Percentiles rank a stretch among this genome's conserved stretches.
These are phyloP conservation scores for Orbilia ellipsospora DNA, from an alignment of 2,329 filamentous ascomycete species.

Conservation along the genomic window DNA sequence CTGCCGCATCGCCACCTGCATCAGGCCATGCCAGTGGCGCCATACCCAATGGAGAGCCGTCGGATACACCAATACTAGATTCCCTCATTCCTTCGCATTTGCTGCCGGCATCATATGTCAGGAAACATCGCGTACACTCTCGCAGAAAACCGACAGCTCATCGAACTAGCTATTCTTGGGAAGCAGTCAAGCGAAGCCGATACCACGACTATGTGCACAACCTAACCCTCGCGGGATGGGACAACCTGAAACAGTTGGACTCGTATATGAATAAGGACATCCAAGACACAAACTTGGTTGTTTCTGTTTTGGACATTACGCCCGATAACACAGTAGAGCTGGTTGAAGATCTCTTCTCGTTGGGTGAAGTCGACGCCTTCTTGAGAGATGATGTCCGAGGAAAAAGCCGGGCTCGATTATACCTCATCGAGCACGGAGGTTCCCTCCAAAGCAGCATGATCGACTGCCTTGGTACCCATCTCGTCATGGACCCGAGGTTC, in stretches of 20 bases:
- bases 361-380: slow-evolving; percentile 34
- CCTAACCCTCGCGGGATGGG: slow-evolving; percentile 59
- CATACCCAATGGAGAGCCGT: slow-evolving; percentile 21
- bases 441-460: slow-evolving; percentile 54
- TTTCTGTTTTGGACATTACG: slow-evolving; percentile 59
- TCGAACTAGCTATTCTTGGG: slow-evolving; percentile 38
- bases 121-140: slow-evolving; percentile 5
- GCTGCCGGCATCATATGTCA: slow-evolving; percentile 5
- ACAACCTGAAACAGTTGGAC: slow-evolving; percentile 58
- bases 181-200: slow-evolving; percentile 16
- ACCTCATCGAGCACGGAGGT: slow-evolving; percentile 50
- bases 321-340: slow-evolving; percentile 37
- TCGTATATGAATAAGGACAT: slow-evolving; percentile 56
- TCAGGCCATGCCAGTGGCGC: slow-evolving; percentile 30
- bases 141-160: slow-evolving; percentile 36
- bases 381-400: slow-evolving; percentile 32
- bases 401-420: slow-evolving; percentile 45
- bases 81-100: slow-evolving; percentile 12
- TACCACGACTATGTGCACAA: slow-evolving; percentile 59
- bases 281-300: slow-evolving; percentile 56
- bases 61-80: slow-evolving; percentile 25
- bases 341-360: slow-evolving; percentile 25
- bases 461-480: slow-evolving; percentile 40
- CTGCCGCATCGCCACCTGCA: slow-evolving; percentile 23
- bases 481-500: slow-evolving; percentile 55